Percentiles rank a stretch among this genome's conserved stretches.
Conservation (phyloP, 2,329 filamentous ascomycete species). For the Alternaria brassicicola region DNA sequence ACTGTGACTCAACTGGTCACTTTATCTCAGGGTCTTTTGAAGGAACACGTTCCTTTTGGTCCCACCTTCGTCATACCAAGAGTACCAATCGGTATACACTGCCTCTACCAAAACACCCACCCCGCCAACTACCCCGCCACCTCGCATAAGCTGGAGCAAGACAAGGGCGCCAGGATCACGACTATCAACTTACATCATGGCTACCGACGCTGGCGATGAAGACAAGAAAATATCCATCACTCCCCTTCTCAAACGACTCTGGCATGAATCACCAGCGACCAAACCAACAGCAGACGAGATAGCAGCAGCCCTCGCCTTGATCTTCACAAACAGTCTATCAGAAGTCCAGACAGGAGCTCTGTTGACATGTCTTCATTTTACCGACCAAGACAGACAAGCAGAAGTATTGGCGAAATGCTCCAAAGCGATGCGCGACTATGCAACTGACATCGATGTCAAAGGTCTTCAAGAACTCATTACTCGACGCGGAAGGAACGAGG, state of each 20-base stretch:
- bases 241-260: constrained; percentile 73
- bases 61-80: neutral
- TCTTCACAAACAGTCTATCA: constrained; percentile 90
- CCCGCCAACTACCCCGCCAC: constrained; percentile 19
- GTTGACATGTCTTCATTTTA: constrained; percentile 91
- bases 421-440: constrained; percentile 79
- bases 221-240: constrained; percentile 63
- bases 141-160: constrained; percentile 17
- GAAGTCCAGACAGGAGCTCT: constrained; percentile 86
- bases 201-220: constrained; percentile 27
- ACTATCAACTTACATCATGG: constrained; percentile 28
- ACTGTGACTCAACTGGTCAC: constrained; percentile 34
- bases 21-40: constrained; percentile 5
- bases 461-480: constrained; percentile 67
- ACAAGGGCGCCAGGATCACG: constrained; percentile 8
- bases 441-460: constrained; percentile 71
- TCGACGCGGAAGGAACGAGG: constrained; percentile 67
- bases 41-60: neutral
- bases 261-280: constrained; percentile 60
- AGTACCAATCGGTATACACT: neutral
- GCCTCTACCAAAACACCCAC: neutral
- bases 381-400: constrained; percentile 79
- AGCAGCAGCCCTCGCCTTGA: constrained; percentile 84
- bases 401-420: constrained; percentile 89
- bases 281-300: constrained; percentile 74